Percentiles rank a stretch among this genome's conserved stretches.
phyloP scores from a whole-genome alignment of 1,284 basidiomycete genomes.

The Takashimella tepidaria region DNA sequence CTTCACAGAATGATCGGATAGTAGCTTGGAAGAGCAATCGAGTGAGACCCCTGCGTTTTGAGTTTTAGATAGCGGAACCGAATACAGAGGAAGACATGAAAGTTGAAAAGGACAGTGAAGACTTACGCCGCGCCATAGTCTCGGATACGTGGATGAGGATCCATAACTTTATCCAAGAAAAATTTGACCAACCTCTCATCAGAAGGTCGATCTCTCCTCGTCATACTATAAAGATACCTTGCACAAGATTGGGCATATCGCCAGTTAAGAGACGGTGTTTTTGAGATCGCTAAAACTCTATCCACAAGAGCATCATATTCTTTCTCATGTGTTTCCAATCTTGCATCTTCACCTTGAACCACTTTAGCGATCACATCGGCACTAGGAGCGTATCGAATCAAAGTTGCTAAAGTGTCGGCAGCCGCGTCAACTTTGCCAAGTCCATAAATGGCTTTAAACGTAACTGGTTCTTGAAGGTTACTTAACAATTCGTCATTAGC shows the following conservation, averaged over 20 bases:
- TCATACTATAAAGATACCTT: slow-evolving; percentile 65
- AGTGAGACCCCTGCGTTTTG: slow-evolving; percentile 71
- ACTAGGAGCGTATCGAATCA: slow-evolving; percentile 23
- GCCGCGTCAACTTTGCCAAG: slow-evolving; percentile 27
- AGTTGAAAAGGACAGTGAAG: background rate
- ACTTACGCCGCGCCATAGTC: slow-evolving; percentile 64
- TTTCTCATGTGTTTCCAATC: slow-evolving; percentile 41
- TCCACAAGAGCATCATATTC: slow-evolving; percentile 48
- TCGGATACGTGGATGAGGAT: slow-evolving; percentile 77
- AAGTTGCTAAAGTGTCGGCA: slow-evolving; percentile 26
- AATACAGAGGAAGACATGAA: too few relatives aligned
- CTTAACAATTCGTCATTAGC: slow-evolving; percentile 60
- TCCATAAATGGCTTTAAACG: slow-evolving; percentile 27
- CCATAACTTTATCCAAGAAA: slow-evolving; percentile 63
- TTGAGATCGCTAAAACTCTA: slow-evolving; percentile 64
- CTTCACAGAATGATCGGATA: slow-evolving; percentile 70
- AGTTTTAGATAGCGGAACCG: too few relatives aligned
- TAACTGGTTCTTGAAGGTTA: slow-evolving; percentile 35
- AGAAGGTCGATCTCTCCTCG: slow-evolving; percentile 68
- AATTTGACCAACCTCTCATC: slow-evolving; percentile 63
- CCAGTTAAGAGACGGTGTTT: slow-evolving; percentile 62
- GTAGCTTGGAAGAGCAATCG: slow-evolving; percentile 75
- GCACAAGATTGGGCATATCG: slow-evolving; percentile 76
- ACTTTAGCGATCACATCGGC: slow-evolving; percentile 36
- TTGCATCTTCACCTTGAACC: slow-evolving; percentile 30